Percentiles rank a stretch among this genome's conserved stretches.
Evolutionary conservation across 192 early-diverging fungal genomes (phyloP).

Genomic region (Phycomyces nitens): DNA sequence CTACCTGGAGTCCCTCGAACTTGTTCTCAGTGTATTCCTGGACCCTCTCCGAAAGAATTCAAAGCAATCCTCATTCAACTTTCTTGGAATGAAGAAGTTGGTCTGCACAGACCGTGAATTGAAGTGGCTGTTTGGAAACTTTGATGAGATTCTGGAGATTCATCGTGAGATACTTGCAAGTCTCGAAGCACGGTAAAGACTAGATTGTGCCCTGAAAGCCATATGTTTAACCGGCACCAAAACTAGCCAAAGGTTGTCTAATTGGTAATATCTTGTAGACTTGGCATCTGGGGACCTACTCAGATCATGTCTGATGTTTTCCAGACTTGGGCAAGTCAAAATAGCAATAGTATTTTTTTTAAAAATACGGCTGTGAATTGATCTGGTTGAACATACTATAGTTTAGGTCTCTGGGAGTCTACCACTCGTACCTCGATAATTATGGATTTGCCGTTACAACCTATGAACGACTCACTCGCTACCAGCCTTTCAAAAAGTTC

Average conservation of each 20-base stretch:
- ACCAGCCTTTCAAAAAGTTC: constrained; percentile 32
- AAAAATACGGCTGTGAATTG: neutral
- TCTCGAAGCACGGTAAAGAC: constrained; percentile 20
- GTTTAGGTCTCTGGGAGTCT: constrained; percentile 12
- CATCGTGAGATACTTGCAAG: constrained; percentile 10
- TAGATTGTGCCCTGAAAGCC: neutral
- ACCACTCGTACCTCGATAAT: constrained; percentile 22
- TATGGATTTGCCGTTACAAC: constrained; percentile 24
- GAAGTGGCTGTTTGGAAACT: constrained; percentile 21
- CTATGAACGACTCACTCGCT: constrained; percentile 24
- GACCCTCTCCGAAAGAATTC: constrained; percentile 19
- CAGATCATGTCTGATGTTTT: constrained; percentile 39
- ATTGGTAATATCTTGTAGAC: neutral
- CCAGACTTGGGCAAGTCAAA: constrained; percentile 22
- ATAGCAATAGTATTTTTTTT: neutral
- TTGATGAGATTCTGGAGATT: constrained; percentile 12
- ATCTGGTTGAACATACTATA: neutral
- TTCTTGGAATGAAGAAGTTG: constrained; percentile 25
- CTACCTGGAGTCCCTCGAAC: constrained; percentile 18
- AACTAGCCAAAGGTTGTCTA: no score
- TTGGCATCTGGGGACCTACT: constrained; percentile 38
- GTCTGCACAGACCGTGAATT: constrained; percentile 29
- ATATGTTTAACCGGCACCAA: no score
- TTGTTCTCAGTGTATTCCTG: constrained; percentile 10
- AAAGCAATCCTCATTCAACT: constrained; percentile 24